Evolutionary conservation across 306 rosid genomes (phyloP).

Genomic region (Cucumis hystrix): DNA sequence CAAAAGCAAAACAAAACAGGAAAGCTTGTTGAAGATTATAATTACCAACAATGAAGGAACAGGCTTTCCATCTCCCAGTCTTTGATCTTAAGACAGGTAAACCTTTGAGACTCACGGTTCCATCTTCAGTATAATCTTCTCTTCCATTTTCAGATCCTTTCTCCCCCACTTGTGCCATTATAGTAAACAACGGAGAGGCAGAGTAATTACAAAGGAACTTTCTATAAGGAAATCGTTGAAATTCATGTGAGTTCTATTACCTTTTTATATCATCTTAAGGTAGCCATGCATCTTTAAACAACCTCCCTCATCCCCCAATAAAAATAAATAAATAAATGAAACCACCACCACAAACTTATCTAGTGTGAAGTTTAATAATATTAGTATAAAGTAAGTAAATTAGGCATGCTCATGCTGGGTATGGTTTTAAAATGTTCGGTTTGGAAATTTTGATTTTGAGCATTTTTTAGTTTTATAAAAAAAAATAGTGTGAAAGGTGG

Average conservation of each 20-base stretch:
- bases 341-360: background rate
- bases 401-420: background rate
- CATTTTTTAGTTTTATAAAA: background rate
- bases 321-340: background rate
- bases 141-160: conserved; percentile 5
- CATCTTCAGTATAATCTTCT: conserved; percentile 21
- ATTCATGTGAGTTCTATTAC: conserved; percentile 1
- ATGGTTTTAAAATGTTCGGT: background rate
- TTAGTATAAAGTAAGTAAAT: background rate
- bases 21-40: background rate
- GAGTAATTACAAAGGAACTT: background rate
- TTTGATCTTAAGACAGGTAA: conserved; percentile 22
- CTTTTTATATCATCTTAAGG: background rate
- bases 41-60: conserved; percentile 24
- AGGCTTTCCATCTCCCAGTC: conserved; percentile 27
- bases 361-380: background rate
- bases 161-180: conserved; percentile 15
- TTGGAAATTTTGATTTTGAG: background rate
- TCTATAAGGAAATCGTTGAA: background rate
- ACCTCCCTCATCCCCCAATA: background rate
- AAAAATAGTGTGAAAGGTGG: background rate
- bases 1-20: background rate
- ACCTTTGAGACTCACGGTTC: conserved; percentile 27
- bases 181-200: background rate
- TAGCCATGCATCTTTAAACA: background rate